Conservation (phyloP, 2,329 filamentous ascomycete genomes). For the Tolypocladium tropicale region DNA sequence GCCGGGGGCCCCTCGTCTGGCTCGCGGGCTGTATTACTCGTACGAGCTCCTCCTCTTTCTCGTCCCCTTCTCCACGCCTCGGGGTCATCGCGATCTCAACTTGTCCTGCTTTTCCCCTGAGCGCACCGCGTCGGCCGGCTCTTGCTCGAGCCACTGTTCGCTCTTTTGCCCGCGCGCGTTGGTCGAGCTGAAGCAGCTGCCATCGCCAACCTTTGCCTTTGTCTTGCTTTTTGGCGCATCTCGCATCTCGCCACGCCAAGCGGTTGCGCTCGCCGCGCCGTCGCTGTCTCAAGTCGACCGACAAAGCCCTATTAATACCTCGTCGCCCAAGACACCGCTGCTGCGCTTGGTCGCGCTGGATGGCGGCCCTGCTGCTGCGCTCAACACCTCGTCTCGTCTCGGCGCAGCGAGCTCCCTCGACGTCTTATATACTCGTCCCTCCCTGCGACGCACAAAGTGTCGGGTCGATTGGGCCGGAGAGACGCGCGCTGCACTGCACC, state of each 20-base stretch:
- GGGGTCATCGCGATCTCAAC: background rate
- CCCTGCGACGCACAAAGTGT: background rate
- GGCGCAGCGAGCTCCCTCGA: background rate
- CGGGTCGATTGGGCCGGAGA: background rate
- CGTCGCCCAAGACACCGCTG: background rate
- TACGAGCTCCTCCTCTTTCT: background rate
- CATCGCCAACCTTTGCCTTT: background rate
- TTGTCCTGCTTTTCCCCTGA: background rate
- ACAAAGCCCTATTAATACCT: background rate
- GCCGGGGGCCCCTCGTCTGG: background rate
- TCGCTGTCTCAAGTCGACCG: background rate
- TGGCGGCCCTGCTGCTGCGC: background rate
- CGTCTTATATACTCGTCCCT: background rate
- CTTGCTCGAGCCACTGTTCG: background rate
- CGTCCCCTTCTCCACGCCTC: background rate
- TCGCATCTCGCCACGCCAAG: background rate
- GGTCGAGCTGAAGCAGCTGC: background rate
- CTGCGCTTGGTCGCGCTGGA: background rate
- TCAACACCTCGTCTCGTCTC: background rate
- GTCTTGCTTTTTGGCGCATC: background rate
- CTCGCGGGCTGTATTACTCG: background rate
- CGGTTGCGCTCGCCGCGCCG: background rate
- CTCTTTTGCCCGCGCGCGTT: background rate
- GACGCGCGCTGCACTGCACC: too few relatives aligned
- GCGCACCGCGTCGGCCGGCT: background rate